Percentiles rank a stretch among this genome's conserved stretches.
Conservation (phyloP, 1,139 yeast species). For the Pneumocystis oryctolagi region DNA sequence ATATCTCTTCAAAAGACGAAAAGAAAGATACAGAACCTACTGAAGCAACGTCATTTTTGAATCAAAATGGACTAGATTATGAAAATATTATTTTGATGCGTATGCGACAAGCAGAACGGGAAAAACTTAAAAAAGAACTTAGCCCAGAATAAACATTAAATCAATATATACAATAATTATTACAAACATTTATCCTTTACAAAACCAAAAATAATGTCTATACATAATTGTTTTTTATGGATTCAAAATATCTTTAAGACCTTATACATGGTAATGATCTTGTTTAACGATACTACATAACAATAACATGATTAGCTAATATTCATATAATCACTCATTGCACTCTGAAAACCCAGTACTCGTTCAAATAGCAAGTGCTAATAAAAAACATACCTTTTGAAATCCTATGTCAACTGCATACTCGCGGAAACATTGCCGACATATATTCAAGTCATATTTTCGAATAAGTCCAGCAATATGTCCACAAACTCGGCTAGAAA, state of each 20-base stretch:
- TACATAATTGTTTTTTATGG: background rate
- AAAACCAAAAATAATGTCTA: no score
- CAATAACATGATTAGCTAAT: no score
- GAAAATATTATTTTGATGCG: constrained; percentile 10
- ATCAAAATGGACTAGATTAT: constrained; percentile 1
- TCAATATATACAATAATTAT: no score
- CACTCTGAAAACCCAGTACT: no score
- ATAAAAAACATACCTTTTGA: constrained; percentile 45
- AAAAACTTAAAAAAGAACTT: constrained; percentile 1
- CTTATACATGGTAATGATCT: no score
- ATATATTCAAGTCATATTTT: constrained; percentile 98
- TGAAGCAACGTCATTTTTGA: background rate
- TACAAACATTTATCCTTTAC: no score
- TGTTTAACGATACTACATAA: background rate
- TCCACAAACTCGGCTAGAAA: constrained; percentile 72
- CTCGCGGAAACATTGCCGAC: constrained; percentile 99
- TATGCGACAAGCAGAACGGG: constrained; percentile 5
- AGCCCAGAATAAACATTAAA: background rate
- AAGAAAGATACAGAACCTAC: background rate
- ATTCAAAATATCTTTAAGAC: no score
- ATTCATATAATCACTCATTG: no score
- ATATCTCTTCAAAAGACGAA: background rate
- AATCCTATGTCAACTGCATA: constrained; percentile 98
- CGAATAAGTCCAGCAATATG: constrained; percentile 95
- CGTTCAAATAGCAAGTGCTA: no score